Evolutionary conservation across 306 rosid species (phyloP), one percentile per base, ranked within the genome.

Genomic region (Lathyrus sativus): DNA sequence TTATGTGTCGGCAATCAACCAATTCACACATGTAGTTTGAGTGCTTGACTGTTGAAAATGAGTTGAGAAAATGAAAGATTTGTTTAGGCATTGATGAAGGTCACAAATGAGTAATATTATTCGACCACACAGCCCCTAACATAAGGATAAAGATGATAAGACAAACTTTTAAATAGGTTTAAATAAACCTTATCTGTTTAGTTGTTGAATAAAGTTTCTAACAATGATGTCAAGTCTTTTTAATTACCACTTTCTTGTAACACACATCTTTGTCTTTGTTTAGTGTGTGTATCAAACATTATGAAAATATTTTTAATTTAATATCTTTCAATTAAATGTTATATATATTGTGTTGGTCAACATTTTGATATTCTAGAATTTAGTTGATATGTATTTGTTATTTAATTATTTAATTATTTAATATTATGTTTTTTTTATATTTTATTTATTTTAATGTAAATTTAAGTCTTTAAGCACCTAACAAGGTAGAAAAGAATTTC

Each of bases 1-100:
- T 14, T 37, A 45, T 26, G 7, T 74, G 83, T 74, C 76, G 76
- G 79, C 83, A 63, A 74, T 55, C 17, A 55, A 55, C 38, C 37
- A 68, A 60, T 5, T n/a, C n/a, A 48, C 46, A 28, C n/a, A 11
- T 42, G n/a, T 42, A 10, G 6, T 42, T 1, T 22, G 35, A 53
- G 26, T 53, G 59, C 59, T 53, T 53, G 59, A 53, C n/a, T 53
- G n/a, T 53, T 53, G 33, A 3, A 22, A 53, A 11, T 24, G 26
- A 9, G 18, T 18, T 50, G 7, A 19, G 5, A 13, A 56, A 28
- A 56, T 28, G 18, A 56, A 56, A 35, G 26, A 35, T 46, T 35
- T 64, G 63, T 44, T 6, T 33, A 22, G 24, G 66, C 51, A 73
- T 39, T 53, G 3, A 24, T 64, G 51, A 50, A 31, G 17, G n/a